phyloP scores from a whole-genome alignment of 2,329 filamentous ascomycete species.

The Aplosporella prunicola region DNA sequence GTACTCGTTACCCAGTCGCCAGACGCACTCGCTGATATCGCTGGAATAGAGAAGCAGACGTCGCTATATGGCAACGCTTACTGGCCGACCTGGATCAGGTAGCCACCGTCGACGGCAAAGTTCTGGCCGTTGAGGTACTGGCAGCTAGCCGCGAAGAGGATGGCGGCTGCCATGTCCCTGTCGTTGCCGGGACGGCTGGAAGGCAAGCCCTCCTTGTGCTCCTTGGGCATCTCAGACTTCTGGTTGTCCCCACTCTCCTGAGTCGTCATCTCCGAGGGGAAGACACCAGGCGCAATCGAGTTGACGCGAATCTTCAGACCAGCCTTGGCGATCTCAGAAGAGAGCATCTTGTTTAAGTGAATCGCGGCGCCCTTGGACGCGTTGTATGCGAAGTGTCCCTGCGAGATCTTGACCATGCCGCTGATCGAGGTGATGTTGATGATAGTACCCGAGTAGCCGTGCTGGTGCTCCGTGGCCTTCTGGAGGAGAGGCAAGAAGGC shows the following conservation, averaged over 20 bases:
- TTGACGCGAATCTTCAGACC: conserved; percentile 49
- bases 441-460: conserved; percentile 35
- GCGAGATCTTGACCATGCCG: conserved; percentile 37
- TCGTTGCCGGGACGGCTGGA: conserved; percentile 47
- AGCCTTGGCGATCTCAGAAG: conserved; percentile 42
- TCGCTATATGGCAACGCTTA: too few relatives aligned
- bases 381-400: conserved; percentile 41
- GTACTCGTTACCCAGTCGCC: too few relatives aligned
- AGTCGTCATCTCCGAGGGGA: conserved; percentile 50
- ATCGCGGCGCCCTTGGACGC: conserved; percentile 42
- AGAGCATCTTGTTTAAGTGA: conserved; percentile 48
- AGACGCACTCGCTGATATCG: too few relatives aligned
- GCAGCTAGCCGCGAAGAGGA: conserved; percentile 44
- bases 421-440: conserved; percentile 40
- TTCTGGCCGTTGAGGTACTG: conserved; percentile 42
- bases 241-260: conserved; percentile 39
- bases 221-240: conserved; percentile 46
- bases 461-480: conserved; percentile 31
- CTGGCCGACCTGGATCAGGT: conserved; percentile 29
- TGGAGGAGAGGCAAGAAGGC: conserved; percentile 39
- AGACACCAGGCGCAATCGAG: conserved; percentile 48
- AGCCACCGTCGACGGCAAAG: conserved; percentile 46
- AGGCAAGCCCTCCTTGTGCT: conserved; percentile 41
- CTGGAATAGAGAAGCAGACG: too few relatives aligned
- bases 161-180: conserved; percentile 48